phyloP scores from a whole-genome alignment of 1,284 basidiomycete species.

The Malassezia furfur region DNA sequence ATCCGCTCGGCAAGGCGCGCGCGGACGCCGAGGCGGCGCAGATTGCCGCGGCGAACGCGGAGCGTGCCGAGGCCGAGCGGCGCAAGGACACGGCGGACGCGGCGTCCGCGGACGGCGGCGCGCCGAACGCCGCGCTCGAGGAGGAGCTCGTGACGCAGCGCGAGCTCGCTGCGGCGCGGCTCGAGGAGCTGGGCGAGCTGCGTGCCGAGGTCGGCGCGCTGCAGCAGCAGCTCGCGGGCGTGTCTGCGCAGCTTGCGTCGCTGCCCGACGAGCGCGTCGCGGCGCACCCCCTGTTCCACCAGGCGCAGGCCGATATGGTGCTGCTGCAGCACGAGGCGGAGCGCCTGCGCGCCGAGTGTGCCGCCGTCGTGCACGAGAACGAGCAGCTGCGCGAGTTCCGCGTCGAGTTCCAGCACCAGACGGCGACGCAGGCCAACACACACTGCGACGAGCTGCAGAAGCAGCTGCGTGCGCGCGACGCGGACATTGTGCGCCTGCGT shows the following conservation, averaged over 20 bases:
- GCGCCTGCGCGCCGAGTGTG: constrained; percentile 8
- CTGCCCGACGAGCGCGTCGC: constrained; percentile 20
- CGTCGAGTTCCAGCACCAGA: constrained; percentile 16
- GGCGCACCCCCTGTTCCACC: constrained; percentile 16
- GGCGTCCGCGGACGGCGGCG: not conserved
- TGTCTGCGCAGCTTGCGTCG: constrained; percentile 9
- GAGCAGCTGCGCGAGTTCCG: constrained; percentile 33
- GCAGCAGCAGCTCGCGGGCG: constrained; percentile 13
- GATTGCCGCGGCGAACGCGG: not conserved
- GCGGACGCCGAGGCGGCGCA: not conserved
- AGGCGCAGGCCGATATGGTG: constrained; percentile 17
- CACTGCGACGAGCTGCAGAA: constrained; percentile 61
- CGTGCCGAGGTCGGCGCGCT: constrained; percentile 17
- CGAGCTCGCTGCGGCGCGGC: constrained; percentile 16
- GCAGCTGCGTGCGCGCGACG: constrained; percentile 61
- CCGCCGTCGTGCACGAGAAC: constrained; percentile 28
- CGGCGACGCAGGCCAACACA: constrained; percentile 25
- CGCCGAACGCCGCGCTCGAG: constrained; percentile 1
- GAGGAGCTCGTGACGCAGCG: constrained; percentile 17
- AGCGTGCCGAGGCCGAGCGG: not conserved
- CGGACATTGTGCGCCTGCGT: constrained; percentile 48
- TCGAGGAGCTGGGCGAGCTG: constrained; percentile 16
- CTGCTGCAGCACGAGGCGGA: constrained; percentile 19
- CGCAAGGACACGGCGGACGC: not conserved
- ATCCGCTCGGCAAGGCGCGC: constrained; percentile 13